phyloP scores from a whole-genome alignment of 345 rosid genomes.

The Eucalyptus caleyi region DNA sequence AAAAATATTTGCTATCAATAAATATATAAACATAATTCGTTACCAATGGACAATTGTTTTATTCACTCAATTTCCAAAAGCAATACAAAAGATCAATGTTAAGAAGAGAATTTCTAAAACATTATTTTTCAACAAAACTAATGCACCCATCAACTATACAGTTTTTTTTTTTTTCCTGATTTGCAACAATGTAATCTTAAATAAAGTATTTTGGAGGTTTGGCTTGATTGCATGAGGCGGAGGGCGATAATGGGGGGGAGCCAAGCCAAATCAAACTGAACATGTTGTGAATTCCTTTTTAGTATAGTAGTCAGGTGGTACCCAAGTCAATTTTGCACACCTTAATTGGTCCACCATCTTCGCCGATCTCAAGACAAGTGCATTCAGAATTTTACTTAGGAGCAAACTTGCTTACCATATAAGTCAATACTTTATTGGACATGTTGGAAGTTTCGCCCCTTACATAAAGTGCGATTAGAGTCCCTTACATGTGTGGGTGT shows the following conservation, averaged over 20 bases:
- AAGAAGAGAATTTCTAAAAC: neutral
- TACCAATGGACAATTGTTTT: too few species aligned
- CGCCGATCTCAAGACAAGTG: neutral
- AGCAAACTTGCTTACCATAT: neutral
- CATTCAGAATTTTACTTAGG: neutral
- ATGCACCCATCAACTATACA: neutral
- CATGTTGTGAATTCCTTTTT: too few species aligned
- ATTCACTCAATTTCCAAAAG: neutral
- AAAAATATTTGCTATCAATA: neutral
- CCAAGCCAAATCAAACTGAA: neutral
- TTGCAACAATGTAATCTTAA: neutral
- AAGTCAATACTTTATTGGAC: too few species aligned
- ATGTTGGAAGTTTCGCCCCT: too few species aligned
- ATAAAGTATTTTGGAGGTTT: neutral
- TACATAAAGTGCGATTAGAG: neutral
- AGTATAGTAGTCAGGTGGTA: neutral
- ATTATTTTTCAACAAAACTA: too few species aligned
- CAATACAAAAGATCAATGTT: neutral
- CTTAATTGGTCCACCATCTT: neutral
- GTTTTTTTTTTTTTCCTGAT: neutral
- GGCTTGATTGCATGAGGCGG: neutral
- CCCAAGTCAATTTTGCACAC: too few species aligned
- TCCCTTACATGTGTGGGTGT: neutral
- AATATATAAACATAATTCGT: neutral
- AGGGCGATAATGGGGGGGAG: accelerated